Evolutionary conservation across 2,329 filamentous ascomycete genomes (phyloP), one percentile per base, ranked within the genome.

Genomic region (Simplicillium aogashimaense): DNA sequence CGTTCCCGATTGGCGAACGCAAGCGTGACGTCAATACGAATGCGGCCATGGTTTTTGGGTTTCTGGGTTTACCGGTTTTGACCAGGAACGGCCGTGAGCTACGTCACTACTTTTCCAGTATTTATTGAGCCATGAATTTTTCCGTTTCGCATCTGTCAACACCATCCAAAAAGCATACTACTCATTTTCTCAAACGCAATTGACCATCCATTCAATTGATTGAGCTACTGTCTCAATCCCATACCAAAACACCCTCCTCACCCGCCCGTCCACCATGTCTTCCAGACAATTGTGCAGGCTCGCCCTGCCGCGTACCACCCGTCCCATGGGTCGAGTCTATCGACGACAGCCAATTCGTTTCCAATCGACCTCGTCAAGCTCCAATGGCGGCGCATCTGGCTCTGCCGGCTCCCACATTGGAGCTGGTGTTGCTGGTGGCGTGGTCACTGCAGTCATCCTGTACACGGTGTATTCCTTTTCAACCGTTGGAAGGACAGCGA

Each of bases 401-500:
- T 32, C 42, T n/a, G 44, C 47, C 7, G 46, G 46, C 35, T 60
- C 60, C 3, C 57, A 66, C 40, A 48, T 69, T 35, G 58, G 52
- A 3, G 54, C 63, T 2, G 69, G 67, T 38, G 43, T 67, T 2
- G 60, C 60, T 3, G 68, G 69, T 30, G 69, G 69, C 35, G 43
- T 70, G 4, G 61, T 54, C 7, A 67, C 65, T 13, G 65, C 64
- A 2, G 50, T 56, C 1, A 40, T 66, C 4, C 60, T 70, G 37
- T 71, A 65, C 44, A 64, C 58, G 34, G 47, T 60, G 39, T 70
- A 67, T 49, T 60, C 60, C 9, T 58, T 66, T 47, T 68, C 67
- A 1, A 67, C 67, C 0, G 57, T 66, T 3, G 67, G 67, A 1
- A 58, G 55, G 35, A 55, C 62, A 46, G 49, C 61, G 25, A 47